Base-by-base conservation (phyloP, 2,329 filamentous ascomycete genomes). In the Ophiostoma triangulosporum region DNA sequence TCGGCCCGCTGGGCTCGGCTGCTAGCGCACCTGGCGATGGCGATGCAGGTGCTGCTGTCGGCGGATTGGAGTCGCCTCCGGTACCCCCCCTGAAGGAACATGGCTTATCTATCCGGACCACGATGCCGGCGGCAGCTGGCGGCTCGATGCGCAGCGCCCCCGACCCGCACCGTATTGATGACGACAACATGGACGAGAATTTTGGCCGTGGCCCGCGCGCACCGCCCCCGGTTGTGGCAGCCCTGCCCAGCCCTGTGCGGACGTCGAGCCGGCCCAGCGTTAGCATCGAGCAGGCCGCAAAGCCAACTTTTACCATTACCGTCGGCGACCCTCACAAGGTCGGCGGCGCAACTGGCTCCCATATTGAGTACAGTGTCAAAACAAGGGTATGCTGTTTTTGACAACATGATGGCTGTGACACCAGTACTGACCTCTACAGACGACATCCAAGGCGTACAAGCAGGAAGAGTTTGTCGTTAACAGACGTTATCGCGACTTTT, bases 261-360 rank as follows among this genome's bases (percentile, higher is more conserved):
- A 73, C 68, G 66, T 75, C 69, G 63, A 78, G 65, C 60, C 81
- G 73, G 63, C 89, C 90, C 17, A 95, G 90, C 65, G 80, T 96
- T 60, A 94, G 86, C 66, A 73, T 97, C 54, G 91, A 97, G 68
- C 87, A 95, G 70, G 93, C 93, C 48, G 84, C 91, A 29, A 95
- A 95, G 69, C 93, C 93, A 5, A 85, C 74, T 40, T 98, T 97
- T 68, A 74, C 87, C 50, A 97, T 98, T 62, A 82, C 78, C 3
- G 93, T 98, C 22, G 93, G 93, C 55, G 93, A 98, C 69, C 93
- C 93, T 53, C 90, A 96, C 70, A 98, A 97, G 72, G 91, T 98
- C 60, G 93, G 93, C 56, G 93, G 97, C 69, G 69, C 97, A 66
- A 96, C 93, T 8, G 95, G 87, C 68, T 95, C 90, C 58, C 93